Evolutionary conservation across 164 flowering plant species (phyloP).

Genomic region (Aristolochia fimbriata): DNA sequence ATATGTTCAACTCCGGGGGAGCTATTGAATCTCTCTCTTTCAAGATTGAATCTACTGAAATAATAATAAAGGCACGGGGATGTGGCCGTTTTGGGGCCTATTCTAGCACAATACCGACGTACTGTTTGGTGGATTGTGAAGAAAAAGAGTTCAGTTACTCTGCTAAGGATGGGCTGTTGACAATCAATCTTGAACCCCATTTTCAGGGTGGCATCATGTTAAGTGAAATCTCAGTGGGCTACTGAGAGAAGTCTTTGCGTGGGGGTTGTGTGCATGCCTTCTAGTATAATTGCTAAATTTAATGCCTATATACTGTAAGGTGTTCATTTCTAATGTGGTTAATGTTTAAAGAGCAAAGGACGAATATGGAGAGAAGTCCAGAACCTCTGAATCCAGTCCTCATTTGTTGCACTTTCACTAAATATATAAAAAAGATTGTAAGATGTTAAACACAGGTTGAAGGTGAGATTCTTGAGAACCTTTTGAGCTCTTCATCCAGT

Average conservation of each 20-base stretch:
- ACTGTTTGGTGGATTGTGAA: constrained; percentile 30
- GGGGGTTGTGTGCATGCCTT: too few relatives aligned
- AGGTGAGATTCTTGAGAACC: not conserved
- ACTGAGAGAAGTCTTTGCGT: constrained; percentile 11
- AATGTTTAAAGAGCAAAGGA: too few relatives aligned
- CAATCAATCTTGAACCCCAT: constrained; percentile 19
- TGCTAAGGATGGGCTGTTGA: constrained; percentile 30
- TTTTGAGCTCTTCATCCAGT: not conserved
- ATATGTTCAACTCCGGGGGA: constrained; percentile 80
- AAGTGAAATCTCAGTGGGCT: constrained; percentile 35
- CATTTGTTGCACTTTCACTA: too few relatives aligned
- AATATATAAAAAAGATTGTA: too few relatives aligned
- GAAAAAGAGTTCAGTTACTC: constrained; percentile 35
- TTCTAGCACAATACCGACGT: constrained; percentile 38
- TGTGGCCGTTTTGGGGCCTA: constrained; percentile 58
- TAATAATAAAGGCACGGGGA: constrained; percentile 35
- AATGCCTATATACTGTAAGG: too few relatives aligned
- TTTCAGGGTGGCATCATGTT: constrained; percentile 24
- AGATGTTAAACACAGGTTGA: too few relatives aligned
- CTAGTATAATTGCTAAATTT: too few relatives aligned
- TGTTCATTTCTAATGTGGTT: too few relatives aligned
- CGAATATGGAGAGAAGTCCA: too few relatives aligned
- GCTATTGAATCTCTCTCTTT: constrained; percentile 33
- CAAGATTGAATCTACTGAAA: constrained; percentile 13
- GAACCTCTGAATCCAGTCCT: too few relatives aligned